Conservation (phyloP, 163 green algal genomes). For the Chloromonas sp. region DNA sequence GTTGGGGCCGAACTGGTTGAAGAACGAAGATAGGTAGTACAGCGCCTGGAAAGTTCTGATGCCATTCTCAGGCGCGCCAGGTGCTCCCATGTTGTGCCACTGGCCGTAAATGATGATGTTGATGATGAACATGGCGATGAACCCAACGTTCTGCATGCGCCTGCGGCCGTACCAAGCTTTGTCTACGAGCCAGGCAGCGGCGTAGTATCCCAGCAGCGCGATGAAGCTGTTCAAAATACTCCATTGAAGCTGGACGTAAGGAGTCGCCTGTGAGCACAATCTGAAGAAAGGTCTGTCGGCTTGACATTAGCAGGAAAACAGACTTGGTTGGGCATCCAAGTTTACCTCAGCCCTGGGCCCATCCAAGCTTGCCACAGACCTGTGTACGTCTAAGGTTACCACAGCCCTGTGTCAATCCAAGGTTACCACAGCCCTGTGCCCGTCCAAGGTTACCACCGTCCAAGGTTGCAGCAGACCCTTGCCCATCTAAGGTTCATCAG, state of each 20-base stretch:
- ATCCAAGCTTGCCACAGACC: too few relatives aligned
- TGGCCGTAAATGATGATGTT: constrained; percentile 21
- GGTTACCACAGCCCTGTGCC: too few relatives aligned
- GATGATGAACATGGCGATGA: constrained; percentile 31
- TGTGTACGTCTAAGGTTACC: too few relatives aligned
- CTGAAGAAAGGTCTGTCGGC: too few relatives aligned
- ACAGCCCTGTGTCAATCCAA: too few relatives aligned
- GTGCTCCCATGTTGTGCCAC: constrained; percentile 2
- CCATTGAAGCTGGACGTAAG: constrained; percentile 34
- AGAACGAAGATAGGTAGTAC: constrained; percentile 1
- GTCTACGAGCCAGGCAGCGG: constrained; percentile 66
- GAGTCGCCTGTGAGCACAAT: constrained; percentile 5
- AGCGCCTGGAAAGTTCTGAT: neutral
- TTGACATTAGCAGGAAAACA: too few relatives aligned
- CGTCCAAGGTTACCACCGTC: too few relatives aligned
- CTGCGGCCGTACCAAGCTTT: constrained; percentile 51
- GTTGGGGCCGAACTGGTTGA: neutral
- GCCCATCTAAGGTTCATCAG: too few relatives aligned
- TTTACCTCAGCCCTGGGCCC: too few relatives aligned
- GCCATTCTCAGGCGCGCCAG: neutral
- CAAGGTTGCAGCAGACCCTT: too few relatives aligned
- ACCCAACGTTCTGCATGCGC: constrained; percentile 65
- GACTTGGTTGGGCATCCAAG: too few relatives aligned
- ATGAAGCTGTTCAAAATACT: constrained; percentile 60
- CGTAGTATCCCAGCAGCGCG: constrained; percentile 67